These are phyloP conservation scores for Didymella keratinophila DNA, from an alignment of 2,329 filamentous ascomycete species.

Conservation along the genomic window DNA sequence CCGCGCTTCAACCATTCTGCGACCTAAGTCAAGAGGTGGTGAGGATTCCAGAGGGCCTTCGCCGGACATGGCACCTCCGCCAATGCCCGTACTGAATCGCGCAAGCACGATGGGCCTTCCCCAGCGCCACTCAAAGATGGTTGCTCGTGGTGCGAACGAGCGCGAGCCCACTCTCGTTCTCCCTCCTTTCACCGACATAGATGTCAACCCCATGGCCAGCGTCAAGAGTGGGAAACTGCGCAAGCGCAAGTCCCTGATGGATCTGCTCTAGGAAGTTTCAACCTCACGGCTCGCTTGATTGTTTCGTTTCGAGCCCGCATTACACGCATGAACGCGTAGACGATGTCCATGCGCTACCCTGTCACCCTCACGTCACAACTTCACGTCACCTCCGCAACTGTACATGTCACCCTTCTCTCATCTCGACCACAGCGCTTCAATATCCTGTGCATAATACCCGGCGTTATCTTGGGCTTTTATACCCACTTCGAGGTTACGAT, in stretches of 20 bases:
- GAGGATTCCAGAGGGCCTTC: constrained; percentile 29
- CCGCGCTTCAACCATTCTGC: constrained; percentile 42
- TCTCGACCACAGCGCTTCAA: constrained; percentile 18
- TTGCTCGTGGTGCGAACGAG: constrained; percentile 48
- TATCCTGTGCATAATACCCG: constrained; percentile 27
- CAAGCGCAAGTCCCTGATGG: constrained; percentile 51
- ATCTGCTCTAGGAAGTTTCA: constrained; percentile 35
- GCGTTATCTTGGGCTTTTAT: constrained; percentile 19
- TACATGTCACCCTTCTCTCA: constrained; percentile 18
- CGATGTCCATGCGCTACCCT: constrained; percentile 24
- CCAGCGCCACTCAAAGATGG: constrained; percentile 36
- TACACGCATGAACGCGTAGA: constrained; percentile 26
- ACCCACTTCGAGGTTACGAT: constrained; percentile 21
- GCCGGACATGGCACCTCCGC: constrained; percentile 36
- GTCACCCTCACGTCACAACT: constrained; percentile 12
- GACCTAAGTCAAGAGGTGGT: constrained; percentile 34
- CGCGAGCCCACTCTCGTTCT: constrained; percentile 45
- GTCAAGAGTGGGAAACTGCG: constrained; percentile 41
- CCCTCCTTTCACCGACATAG: constrained; percentile 42
- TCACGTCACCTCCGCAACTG: constrained; percentile 17
- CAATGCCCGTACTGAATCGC: constrained; percentile 28
- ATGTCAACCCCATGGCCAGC: constrained; percentile 25
- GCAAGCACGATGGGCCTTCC: constrained; percentile 24
- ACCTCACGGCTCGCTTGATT: constrained; percentile 23
- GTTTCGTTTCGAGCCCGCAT: constrained; percentile 30